A percentile compares a stretch with the other conserved stretches of the same genome.
phyloP scores from a whole-genome alignment of 139 green algal genomes.

The Cymbomonas tetramitiformis region DNA sequence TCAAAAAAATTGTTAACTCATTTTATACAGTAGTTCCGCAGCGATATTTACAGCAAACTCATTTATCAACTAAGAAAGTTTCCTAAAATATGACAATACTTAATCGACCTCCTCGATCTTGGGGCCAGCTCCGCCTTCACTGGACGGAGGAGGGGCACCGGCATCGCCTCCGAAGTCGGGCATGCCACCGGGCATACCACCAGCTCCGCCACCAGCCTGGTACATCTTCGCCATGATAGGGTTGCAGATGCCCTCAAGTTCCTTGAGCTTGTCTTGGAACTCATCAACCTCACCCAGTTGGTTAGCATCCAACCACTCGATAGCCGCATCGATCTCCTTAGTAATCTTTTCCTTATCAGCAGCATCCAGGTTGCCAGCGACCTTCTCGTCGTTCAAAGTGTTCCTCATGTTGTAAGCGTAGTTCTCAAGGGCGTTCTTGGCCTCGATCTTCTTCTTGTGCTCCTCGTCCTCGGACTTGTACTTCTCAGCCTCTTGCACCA shows the following conservation, averaged over 20 bases:
- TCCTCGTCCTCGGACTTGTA: constrained; percentile 94
- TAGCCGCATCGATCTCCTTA: constrained; percentile 59
- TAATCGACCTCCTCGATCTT: constrained; percentile 80
- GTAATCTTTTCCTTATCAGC: constrained; percentile 80
- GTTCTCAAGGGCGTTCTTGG: constrained; percentile 89
- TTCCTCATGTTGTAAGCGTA: constrained; percentile 76
- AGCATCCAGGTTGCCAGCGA: constrained; percentile 55
- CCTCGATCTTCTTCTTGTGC: constrained; percentile 77
- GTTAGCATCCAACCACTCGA: constrained; percentile 90
- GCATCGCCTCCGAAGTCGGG: constrained; percentile 33
- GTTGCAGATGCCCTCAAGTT: constrained; percentile 80
- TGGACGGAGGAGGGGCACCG: constrained; percentile 25
- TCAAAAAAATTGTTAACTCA: no score
- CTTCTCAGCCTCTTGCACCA: constrained; percentile 93
- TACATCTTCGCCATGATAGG: constrained; percentile 82
- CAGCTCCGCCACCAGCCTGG: constrained; percentile 37
- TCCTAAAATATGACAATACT: no score
- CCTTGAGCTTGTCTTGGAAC: constrained; percentile 92
- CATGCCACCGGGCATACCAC: not conserved
- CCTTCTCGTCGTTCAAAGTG: constrained; percentile 79
- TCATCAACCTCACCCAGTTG: constrained; percentile 87
- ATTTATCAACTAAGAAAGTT: no score
- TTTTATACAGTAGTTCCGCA: no score
- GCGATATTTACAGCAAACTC: no score
- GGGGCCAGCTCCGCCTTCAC: constrained; percentile 22